These are phyloP conservation scores for Thuja plicata DNA, from an alignment of 83 land plant species.

Conservation along the genomic window DNA sequence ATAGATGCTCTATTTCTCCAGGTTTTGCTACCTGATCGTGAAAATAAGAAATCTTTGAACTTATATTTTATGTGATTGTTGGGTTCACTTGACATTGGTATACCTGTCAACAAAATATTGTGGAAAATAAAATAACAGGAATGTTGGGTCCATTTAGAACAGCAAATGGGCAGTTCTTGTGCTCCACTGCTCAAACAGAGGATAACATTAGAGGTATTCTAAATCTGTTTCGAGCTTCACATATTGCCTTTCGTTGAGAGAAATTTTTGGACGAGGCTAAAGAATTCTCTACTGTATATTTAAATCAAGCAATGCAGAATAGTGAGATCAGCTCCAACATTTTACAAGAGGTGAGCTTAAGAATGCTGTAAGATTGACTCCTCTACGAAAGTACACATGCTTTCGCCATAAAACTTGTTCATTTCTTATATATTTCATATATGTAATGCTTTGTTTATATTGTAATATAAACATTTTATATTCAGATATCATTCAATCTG, in stretches of 20 bases:
- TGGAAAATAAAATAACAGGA: background rate
- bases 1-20: background rate
- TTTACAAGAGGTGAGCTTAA: background rate
- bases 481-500: no score
- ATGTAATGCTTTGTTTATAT: no score
- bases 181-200: background rate
- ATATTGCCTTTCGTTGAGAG: no score
- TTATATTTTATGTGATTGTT: no score
- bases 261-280: background rate
- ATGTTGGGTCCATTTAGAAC: background rate
- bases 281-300: background rate
- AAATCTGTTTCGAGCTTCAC: no score
- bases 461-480: no score
- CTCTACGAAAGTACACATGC: no score
- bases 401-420: no score
- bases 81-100: background rate
- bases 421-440: no score
- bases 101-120: background rate
- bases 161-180: background rate
- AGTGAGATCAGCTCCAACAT: background rate
- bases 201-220: no score
- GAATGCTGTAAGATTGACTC: no score
- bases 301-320: background rate
- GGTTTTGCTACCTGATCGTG: background rate
- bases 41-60: no score